phyloP scores from a whole-genome alignment of 257 asterid species.

The Fraxinus pennsylvanica region DNA sequence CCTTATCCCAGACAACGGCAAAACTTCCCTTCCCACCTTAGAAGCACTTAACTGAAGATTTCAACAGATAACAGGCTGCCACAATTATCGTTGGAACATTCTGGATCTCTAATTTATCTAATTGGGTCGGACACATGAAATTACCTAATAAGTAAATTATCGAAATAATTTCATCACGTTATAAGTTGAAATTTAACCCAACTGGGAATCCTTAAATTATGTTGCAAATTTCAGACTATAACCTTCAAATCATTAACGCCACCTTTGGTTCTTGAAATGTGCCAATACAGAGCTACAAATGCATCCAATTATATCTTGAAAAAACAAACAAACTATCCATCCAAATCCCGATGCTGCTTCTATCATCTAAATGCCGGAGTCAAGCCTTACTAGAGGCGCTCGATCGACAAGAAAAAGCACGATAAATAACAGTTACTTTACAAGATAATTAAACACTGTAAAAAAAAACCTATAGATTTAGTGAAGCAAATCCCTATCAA shows the following conservation, averaged over 20 bases:
- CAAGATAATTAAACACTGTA: constrained; percentile 18
- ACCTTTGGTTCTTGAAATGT: not conserved
- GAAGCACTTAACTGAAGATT: no score
- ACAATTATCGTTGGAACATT: no score
- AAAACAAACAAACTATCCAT: not conserved
- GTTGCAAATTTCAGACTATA: not conserved
- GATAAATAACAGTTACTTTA: constrained; percentile 25
- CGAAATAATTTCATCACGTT: no score
- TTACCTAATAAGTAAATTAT: no score
- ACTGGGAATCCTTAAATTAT: no score
- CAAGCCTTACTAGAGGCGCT: not conserved
- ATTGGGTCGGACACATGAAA: no score
- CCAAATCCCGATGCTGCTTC: not conserved
- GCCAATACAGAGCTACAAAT: not conserved
- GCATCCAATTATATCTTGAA: not conserved
- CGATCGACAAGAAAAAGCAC: not conserved
- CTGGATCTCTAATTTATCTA: no score
- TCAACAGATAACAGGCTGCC: no score
- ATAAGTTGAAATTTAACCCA: no score
- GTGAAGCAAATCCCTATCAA: not conserved
- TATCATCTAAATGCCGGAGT: constrained; percentile 12
- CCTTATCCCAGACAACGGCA: no score
- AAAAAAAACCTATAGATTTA: not conserved
- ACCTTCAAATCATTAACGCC: not conserved
- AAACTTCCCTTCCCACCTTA: no score